phyloP scores from a whole-genome alignment of 805 yeast genomes.

The Monosporozyma aerobia region DNA sequence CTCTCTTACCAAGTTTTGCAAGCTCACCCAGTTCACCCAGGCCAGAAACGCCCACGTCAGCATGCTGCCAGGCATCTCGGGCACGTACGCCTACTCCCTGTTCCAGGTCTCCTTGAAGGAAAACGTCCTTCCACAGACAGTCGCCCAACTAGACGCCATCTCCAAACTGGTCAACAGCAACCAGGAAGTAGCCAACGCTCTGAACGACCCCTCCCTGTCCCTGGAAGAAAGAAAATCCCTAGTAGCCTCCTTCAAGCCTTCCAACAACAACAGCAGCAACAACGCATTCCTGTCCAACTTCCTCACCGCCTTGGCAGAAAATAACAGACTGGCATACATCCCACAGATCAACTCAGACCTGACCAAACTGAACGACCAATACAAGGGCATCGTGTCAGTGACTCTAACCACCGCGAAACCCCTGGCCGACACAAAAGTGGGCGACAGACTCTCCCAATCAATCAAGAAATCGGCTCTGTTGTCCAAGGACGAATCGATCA shows the following conservation, averaged over 20 bases:
- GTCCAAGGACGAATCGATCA: background rate
- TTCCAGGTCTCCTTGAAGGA: slow-evolving; percentile 61
- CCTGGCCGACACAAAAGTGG: slow-evolving; percentile 75
- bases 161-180: background rate
- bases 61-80: slow-evolving; percentile 60
- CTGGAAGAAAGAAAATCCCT: slow-evolving; percentile 63
- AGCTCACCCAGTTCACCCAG: background rate
- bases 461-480: background rate
- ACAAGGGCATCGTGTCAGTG: slow-evolving; percentile 88
- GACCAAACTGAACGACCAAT: slow-evolving; percentile 71
- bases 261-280: background rate
- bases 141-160: background rate
- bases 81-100: slow-evolving; percentile 93
- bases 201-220: slow-evolving; percentile 79
- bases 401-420: slow-evolving; percentile 81
- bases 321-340: slow-evolving; percentile 80
- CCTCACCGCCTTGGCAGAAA: slow-evolving; percentile 78
- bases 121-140: background rate
- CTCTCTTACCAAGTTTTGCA: no score
- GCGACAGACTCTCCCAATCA: slow-evolving; percentile 38
- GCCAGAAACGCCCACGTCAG: background rate
- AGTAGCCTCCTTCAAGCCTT: slow-evolving; percentile 43
- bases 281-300: slow-evolving; percentile 64
- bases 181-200: slow-evolving; percentile 10
- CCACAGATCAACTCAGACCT: slow-evolving; percentile 60